Conservation (phyloP, 1,284 basidiomycete genomes). For the Sutorius eximius region DNA sequence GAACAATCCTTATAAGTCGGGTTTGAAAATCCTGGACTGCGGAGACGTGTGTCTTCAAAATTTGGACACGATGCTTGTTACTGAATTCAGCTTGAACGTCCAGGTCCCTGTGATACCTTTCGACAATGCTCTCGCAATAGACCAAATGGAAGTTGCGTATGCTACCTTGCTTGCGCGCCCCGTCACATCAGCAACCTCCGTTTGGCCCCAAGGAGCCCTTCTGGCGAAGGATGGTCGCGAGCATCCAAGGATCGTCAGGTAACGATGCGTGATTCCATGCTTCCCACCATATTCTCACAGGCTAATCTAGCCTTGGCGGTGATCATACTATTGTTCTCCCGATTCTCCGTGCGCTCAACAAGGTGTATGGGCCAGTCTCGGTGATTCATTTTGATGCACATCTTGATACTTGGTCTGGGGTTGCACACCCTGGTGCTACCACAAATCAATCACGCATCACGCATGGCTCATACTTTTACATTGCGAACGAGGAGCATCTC, state of each 20-base stretch:
- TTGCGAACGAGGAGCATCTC: slow-evolving; percentile 72
- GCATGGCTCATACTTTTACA: slow-evolving; percentile 77
- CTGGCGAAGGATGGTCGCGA: slow-evolving; percentile 54
- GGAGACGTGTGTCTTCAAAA: slow-evolving; percentile 56
- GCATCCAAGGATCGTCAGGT: slow-evolving; percentile 72
- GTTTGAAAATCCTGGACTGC: slow-evolving; percentile 70
- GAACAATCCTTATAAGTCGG: slow-evolving; percentile 62
- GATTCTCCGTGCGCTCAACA: slow-evolving; percentile 69
- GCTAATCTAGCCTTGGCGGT: slow-evolving; percentile 59
- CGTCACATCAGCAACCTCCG: slow-evolving; percentile 37
- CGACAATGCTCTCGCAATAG: slow-evolving; percentile 73
- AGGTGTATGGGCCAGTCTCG: slow-evolving; percentile 72
- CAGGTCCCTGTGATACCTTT: slow-evolving; percentile 71
- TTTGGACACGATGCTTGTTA: not conserved
- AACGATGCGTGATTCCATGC: slow-evolving; percentile 6
- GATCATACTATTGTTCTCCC: slow-evolving; percentile 80
- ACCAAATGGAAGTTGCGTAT: slow-evolving; percentile 80
- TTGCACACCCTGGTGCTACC: slow-evolving; percentile 49
- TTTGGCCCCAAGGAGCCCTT: slow-evolving; percentile 26
- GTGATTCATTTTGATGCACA: slow-evolving; percentile 85
- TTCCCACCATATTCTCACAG: not conserved
- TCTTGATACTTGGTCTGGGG: slow-evolving; percentile 58
- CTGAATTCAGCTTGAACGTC: not conserved
- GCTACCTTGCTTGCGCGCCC: slow-evolving; percentile 61
- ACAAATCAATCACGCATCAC: slow-evolving; percentile 66